Conservation (phyloP, 768 basidiomycete genomes). For the Lactifluus subvellereus region DNA sequence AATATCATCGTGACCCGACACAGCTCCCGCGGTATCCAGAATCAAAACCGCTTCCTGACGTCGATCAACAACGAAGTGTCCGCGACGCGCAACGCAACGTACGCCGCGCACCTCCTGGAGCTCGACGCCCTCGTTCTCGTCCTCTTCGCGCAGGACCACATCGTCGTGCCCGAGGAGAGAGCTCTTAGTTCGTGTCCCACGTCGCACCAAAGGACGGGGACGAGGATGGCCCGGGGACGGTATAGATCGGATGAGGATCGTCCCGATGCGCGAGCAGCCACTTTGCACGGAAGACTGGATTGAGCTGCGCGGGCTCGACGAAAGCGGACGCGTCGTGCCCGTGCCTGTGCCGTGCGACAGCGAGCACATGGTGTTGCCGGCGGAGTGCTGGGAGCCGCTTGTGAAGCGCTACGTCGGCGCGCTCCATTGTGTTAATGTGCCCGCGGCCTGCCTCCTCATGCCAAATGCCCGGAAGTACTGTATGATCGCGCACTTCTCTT, state of each 20-base stretch:
- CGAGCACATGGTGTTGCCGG: conserved; percentile 65
- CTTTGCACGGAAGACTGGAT: conserved; percentile 80
- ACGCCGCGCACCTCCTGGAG: conserved; percentile 51
- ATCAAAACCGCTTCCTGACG: conserved; percentile 58
- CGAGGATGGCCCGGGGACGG: neutral
- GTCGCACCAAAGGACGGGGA: conserved; percentile 35
- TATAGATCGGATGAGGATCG: neutral
- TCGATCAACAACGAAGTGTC: conserved; percentile 75
- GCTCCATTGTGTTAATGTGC: neutral
- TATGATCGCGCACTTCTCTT: too few relatives aligned
- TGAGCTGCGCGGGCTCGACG: conserved; percentile 65
- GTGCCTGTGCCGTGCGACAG: conserved; percentile 60
- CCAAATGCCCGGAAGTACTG: too few relatives aligned
- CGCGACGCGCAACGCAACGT: conserved; percentile 50
- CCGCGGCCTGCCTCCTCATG: too few relatives aligned
- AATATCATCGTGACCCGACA: conserved; percentile 75
- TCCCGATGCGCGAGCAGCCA: conserved; percentile 69
- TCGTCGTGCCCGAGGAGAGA: conserved; percentile 76
- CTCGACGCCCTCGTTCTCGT: conserved; percentile 67
- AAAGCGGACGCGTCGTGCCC: conserved; percentile 53
- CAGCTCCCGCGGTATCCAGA: conserved; percentile 53
- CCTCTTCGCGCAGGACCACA: conserved; percentile 65
- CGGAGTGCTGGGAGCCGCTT: conserved; percentile 32
- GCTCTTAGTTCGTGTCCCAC: conserved; percentile 80
- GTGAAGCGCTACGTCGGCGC: conserved; percentile 30